Percentiles rank a stretch among this genome's conserved stretches.
Conservation (phyloP, 441 rosid species). For the Breynia disticha region DNA sequence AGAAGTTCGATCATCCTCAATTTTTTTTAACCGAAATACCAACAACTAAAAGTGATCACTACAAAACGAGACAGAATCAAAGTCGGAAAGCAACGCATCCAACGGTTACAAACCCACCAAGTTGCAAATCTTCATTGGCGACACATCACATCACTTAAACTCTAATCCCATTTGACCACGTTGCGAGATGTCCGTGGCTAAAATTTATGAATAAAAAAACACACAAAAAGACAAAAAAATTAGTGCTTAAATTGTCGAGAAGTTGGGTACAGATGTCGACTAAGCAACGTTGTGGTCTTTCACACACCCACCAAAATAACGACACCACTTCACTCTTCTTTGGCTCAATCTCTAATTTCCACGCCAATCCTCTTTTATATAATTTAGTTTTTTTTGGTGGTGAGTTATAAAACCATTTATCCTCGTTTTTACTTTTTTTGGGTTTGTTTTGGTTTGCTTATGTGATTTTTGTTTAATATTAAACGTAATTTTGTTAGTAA, state of each 20-base stretch:
- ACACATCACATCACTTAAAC: slow-evolving; percentile 22
- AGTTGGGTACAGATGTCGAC: not conserved
- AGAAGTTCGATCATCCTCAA: too few relatives aligned
- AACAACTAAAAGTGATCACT: not conserved
- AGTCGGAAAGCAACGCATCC: slow-evolving; percentile 20
- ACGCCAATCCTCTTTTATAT: too few relatives aligned
- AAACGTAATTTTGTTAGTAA: not conserved
- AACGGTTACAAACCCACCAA: slow-evolving; percentile 31
- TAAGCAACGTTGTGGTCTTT: too few relatives aligned
- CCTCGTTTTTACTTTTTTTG: too few relatives aligned
- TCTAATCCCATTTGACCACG: slow-evolving; percentile 39
- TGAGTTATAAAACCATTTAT: too few relatives aligned
- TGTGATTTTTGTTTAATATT: too few relatives aligned
- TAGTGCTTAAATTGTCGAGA: not conserved
- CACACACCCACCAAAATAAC: too few relatives aligned
- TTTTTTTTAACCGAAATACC: too few relatives aligned
- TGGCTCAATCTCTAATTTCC: too few relatives aligned
- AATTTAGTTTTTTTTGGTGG: too few relatives aligned
- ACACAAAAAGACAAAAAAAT: slow-evolving; percentile 13
- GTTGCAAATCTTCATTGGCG: slow-evolving; percentile 21
- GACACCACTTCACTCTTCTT: too few relatives aligned
- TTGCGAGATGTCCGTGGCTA: slow-evolving; percentile 27
- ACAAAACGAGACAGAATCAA: slow-evolving; percentile 2
- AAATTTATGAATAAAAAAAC: slow-evolving; percentile 9
- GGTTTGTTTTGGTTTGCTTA: too few relatives aligned